Conservation (phyloP, 2,329 filamentous ascomycete species). For the Neocucurbitaria cava region DNA sequence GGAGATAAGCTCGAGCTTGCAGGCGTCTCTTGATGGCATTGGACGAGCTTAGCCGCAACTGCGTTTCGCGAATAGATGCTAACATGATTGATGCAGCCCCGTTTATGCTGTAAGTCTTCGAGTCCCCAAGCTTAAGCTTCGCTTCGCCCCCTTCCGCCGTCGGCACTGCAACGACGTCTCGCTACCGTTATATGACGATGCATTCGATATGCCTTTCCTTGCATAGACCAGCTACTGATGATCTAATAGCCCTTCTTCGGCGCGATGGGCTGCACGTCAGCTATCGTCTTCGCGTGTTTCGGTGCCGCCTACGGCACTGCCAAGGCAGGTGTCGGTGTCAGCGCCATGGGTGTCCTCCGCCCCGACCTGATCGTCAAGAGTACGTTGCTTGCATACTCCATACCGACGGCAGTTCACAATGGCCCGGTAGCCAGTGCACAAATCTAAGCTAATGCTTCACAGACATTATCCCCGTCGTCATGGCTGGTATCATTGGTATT, state of each 20-base stretch:
- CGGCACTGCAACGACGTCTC: constrained; percentile 23
- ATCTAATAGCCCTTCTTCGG: constrained; percentile 81
- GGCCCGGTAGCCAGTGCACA: not conserved
- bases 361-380: constrained; percentile 99
- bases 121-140: constrained; percentile 21
- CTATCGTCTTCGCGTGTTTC: constrained; percentile 96
- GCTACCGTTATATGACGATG: constrained; percentile 14
- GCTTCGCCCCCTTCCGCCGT: constrained; percentile 33
- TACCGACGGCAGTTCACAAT: not conserved
- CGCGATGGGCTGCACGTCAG: constrained; percentile 93
- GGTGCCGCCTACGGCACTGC: constrained; percentile 98
- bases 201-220: constrained; percentile 9
- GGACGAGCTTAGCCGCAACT: constrained; percentile 4
- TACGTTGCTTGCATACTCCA: constrained; percentile 59
- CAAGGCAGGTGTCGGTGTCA: constrained; percentile 98
- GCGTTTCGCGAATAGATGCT: constrained; percentile 31
- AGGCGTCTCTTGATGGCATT: constrained; percentile 22
- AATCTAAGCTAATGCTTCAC: constrained; percentile 19
- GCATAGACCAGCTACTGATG: constrained; percentile 27
- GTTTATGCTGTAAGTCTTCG: constrained; percentile 92
- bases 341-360: constrained; percentile 96
- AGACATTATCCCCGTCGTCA: constrained; percentile 99
- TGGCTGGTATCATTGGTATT: constrained; percentile 99
- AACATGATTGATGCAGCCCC: constrained; percentile 67
- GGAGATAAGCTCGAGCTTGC: constrained; percentile 44